phyloP scores from a whole-genome alignment of 1,284 basidiomycete genomes.

The Ustilago xerochloae region DNA sequence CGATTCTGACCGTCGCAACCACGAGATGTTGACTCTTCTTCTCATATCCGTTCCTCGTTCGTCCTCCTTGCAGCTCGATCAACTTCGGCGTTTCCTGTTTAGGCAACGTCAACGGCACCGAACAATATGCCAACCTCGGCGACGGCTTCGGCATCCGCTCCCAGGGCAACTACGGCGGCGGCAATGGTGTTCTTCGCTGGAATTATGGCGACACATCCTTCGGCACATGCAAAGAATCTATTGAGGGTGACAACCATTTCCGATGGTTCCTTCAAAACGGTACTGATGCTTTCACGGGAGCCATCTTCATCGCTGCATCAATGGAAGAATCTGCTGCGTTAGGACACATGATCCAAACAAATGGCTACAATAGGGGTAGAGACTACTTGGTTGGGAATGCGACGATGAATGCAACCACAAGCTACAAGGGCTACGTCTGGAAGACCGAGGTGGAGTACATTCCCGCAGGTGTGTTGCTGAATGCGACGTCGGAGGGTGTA shows the following conservation, averaged over 20 bases:
- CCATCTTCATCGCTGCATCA: constrained; percentile 80
- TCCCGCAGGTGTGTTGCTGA: constrained; percentile 60
- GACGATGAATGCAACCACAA: constrained; percentile 42
- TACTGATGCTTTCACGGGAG: constrained; percentile 75
- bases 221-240: constrained; percentile 74
- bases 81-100: constrained; percentile 67
- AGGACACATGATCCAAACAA: constrained; percentile 47
- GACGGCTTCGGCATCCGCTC: constrained; percentile 45
- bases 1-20: not conserved
- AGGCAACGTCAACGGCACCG: constrained; percentile 59
- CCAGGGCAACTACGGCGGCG: constrained; percentile 55
- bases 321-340: constrained; percentile 51
- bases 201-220: constrained; percentile 58
- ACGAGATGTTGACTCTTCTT: not conserved
- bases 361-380: constrained; percentile 70
- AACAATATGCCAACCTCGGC: constrained; percentile 60
- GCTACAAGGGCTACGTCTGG: constrained; percentile 44
- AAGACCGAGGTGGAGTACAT: constrained; percentile 62
- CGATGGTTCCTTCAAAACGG: constrained; percentile 89
- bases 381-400: constrained; percentile 76
- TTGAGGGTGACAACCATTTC: constrained; percentile 88
- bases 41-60: not conserved
- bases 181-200: constrained; percentile 60
- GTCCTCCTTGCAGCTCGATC: constrained; percentile 53
- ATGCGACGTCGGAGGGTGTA: constrained; percentile 72